These are phyloP conservation scores for Leptographium flavum DNA, from an alignment of 2,329 filamentous ascomycete species.

Conservation along the genomic window DNA sequence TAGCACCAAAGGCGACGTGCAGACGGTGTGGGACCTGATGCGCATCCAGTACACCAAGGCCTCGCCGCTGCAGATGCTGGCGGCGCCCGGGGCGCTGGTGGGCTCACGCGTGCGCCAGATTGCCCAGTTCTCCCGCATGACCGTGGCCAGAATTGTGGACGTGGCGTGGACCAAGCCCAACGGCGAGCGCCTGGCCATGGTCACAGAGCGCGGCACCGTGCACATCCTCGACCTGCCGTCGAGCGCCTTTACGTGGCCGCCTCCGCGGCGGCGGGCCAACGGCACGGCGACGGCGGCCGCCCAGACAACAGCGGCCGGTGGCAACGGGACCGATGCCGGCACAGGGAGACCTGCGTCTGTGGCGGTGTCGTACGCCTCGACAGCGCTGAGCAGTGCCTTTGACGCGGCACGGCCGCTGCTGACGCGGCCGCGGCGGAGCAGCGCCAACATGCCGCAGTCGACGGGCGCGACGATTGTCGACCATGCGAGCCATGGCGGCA, in stretches of 20 bases:
- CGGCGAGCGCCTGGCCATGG: constrained; percentile 71
- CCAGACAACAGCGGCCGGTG: constrained; percentile 20
- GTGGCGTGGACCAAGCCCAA: constrained; percentile 74
- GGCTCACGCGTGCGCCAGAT: constrained; percentile 63
- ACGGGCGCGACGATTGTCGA: constrained; percentile 35
- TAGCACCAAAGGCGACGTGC: constrained; percentile 71
- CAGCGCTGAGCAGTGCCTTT: constrained; percentile 54
- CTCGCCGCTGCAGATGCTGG: constrained; percentile 40
- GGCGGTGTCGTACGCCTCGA: constrained; percentile 56
- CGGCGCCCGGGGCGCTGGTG: constrained; percentile 25
- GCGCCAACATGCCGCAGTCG: constrained; percentile 23
- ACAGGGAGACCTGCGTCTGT: constrained; percentile 21
- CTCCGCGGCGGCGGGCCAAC: constrained; percentile 38
- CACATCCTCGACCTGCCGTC: constrained; percentile 80
- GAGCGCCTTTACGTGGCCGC: constrained; percentile 77
- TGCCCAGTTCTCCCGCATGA: constrained; percentile 81
- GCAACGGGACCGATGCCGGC: constrained; percentile 29
- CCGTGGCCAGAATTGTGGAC: constrained; percentile 79
- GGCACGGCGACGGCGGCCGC: constrained; percentile 28
- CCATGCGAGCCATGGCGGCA: constrained; percentile 54
- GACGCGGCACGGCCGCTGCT: constrained; percentile 51
- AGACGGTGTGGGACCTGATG: constrained; percentile 70
- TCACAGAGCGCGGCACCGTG: constrained; percentile 89
- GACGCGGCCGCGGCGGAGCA: constrained; percentile 38
- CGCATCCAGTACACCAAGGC: constrained; percentile 48